Base-by-base conservation (phyloP, 2,329 filamentous ascomycete genomes). In the Beauveria brongniartii region DNA sequence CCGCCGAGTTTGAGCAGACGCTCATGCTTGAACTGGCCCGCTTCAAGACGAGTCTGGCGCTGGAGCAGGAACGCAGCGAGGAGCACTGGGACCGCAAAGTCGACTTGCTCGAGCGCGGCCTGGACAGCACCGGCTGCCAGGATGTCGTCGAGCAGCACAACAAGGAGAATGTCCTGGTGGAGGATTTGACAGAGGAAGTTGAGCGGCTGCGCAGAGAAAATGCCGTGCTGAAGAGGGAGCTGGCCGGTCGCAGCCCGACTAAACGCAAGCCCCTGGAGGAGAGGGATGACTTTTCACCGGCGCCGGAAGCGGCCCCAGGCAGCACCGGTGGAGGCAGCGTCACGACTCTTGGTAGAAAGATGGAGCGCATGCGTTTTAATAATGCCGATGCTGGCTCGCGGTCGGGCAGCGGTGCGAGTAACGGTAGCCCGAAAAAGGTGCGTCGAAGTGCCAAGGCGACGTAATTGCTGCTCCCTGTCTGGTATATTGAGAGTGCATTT, bases 11-110 rank as follows among this genome's bases (percentile, higher is more conserved):
- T 78, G 94, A 99, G 69, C 78, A 83, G 62, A 83, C 85, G 12
- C 80, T 97, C 52, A 83, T 86, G 22, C 76, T 87, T 14, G 92
- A 97, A 71, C 84, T 90, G 72, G 81, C 83, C 10, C 81, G 90
- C n/a, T 97, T 91, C 89, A 88, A 93, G 70, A 83, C 82, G 0
- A 88, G 85, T 0, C 83, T 92, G 72, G 88, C 90, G 20, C 84
- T 88, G 5, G 92, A 97, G 71, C 82, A 85, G 63, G 92, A 95
- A 67, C 83, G 86, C 50, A 86, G 86, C 57, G 91, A 96, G 63
- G 90, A 90, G 70, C 91, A 95, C 73, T 83, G 94, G 70, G 92
- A 97, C 72, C 85, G 85, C 65, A 99, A 99, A 75, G 82, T 96
- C 8, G 93, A 83, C 63, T 76, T 85, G 1, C 77, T 84, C 50